These are phyloP conservation scores for Talinum fruticosum DNA, from an alignment of 148 eudicot species.

Conservation along the genomic window DNA sequence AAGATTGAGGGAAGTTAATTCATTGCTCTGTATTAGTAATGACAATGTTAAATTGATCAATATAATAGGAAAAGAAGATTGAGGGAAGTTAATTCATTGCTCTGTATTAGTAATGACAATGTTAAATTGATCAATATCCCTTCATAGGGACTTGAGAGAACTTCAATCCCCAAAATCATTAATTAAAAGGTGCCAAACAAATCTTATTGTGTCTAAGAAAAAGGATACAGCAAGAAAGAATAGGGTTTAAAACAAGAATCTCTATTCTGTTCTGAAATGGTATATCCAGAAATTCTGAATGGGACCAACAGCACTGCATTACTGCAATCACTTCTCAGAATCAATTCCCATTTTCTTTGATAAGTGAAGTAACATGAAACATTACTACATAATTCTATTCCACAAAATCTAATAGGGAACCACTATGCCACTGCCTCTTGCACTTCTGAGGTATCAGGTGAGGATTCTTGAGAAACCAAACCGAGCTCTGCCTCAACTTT, in stretches of 20 bases:
- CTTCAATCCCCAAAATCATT: slow-evolving; percentile 2
- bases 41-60: too few relatives aligned
- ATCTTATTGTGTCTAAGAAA: slow-evolving; percentile 6
- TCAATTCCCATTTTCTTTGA: not conserved
- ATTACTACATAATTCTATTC: slow-evolving; percentile 3
- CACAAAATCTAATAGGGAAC: not conserved
- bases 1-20: slow-evolving; percentile 1
- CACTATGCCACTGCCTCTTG: slow-evolving; percentile 18
- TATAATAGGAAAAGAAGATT: not conserved
- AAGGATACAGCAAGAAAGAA: slow-evolving; percentile 5
- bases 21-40: not conserved
- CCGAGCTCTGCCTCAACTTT: slow-evolving; percentile 65
- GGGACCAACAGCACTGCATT: not conserved
- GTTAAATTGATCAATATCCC: not conserved
- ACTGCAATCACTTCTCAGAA: not conserved
- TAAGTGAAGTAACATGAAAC: not conserved
- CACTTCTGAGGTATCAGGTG: slow-evolving; percentile 6
- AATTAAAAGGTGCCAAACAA: slow-evolving; percentile 1
- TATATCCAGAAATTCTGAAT: not conserved
- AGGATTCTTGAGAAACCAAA: slow-evolving; percentile 35
- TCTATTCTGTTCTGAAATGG: not conserved
- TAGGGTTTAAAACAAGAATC: not conserved
- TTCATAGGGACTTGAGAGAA: slow-evolving; percentile 6
- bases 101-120: too few relatives aligned
- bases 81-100: slow-evolving; percentile 11